phyloP scores from a whole-genome alignment of 1,284 basidiomycete species.

The Irpex sp. region DNA sequence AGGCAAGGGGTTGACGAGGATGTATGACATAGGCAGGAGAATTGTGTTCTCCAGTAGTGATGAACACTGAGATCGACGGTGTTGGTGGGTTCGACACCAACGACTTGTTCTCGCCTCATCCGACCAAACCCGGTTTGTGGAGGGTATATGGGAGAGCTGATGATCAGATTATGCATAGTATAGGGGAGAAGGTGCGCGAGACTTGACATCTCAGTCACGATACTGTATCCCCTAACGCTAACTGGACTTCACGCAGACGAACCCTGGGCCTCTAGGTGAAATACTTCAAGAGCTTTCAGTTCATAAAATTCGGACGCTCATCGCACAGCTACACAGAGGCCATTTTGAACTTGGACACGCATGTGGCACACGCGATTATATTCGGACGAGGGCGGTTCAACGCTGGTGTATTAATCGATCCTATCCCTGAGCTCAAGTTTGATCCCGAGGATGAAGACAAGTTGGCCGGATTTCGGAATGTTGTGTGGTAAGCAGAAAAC shows the following conservation, averaged over 20 bases:
- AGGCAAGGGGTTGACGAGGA: no score
- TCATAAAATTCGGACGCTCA: no score
- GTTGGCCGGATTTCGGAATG: constrained; percentile 26
- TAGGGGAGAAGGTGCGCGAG: constrained; percentile 37
- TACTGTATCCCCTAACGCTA: not conserved
- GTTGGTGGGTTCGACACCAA: constrained; percentile 28
- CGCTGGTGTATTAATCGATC: constrained; percentile 35
- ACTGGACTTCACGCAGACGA: constrained; percentile 28
- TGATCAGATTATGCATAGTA: constrained; percentile 44
- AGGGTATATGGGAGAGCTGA: constrained; percentile 41
- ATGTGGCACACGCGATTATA: constrained; percentile 29
- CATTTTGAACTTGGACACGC: constrained; percentile 30
- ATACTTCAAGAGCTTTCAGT: not conserved
- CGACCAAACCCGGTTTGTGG: constrained; percentile 36
- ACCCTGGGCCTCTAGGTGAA: constrained; percentile 38
- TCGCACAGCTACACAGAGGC: constrained; percentile 22
- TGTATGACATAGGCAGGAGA: not conserved
- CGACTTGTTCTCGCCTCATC: constrained; percentile 43
- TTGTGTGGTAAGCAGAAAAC: constrained; percentile 24
- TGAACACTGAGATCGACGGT: constrained; percentile 26
- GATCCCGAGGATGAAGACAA: constrained; percentile 25
- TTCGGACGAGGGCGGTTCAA: constrained; percentile 38
- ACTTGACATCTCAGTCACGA: not conserved
- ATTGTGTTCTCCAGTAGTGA: constrained; percentile 13
- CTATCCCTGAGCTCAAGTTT: constrained; percentile 21